Percentiles rank a stretch among this genome's conserved stretches.
Conservation (phyloP, 805 yeast species). For the Schizosaccharomyces japonicus region DNA sequence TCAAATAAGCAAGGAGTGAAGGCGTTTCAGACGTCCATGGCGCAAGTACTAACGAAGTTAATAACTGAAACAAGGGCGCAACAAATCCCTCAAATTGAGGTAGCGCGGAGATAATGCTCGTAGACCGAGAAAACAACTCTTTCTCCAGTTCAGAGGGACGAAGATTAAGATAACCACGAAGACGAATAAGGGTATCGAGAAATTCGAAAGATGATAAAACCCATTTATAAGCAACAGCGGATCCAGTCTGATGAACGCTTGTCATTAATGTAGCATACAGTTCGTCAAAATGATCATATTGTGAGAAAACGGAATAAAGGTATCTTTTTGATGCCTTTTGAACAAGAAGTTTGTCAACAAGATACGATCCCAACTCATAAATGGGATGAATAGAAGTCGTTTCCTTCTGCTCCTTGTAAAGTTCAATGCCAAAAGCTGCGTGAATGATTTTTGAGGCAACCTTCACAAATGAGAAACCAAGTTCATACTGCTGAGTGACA, state of each 20-base stretch:
- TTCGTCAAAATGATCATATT: not conserved
- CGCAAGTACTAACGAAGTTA: constrained; percentile 24
- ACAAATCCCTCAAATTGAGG: not conserved
- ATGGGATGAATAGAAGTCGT: not conserved
- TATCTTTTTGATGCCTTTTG: not conserved
- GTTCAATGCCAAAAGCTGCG: not conserved
- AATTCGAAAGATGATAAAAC: not conserved
- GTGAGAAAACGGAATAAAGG: not conserved
- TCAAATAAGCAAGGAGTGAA: not conserved
- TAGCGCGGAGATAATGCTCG: not conserved
- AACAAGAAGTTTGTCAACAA: not conserved
- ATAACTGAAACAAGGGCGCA: constrained; percentile 8
- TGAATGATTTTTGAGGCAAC: not conserved
- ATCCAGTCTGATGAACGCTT: no score
- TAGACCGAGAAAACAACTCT: not conserved
- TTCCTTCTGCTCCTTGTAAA: not conserved
- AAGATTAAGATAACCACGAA: not conserved
- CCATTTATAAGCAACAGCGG: not conserved
- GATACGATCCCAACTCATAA: not conserved
- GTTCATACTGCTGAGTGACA: not conserved
- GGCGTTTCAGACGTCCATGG: constrained; percentile 10
- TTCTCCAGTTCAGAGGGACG: not conserved
- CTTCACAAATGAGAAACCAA: not conserved
- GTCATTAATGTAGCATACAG: not conserved
- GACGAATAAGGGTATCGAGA: not conserved